These are phyloP conservation scores for Kockovaella imperatae DNA, from an alignment of 768 basidiomycete genomes.

Conservation along the genomic window DNA sequence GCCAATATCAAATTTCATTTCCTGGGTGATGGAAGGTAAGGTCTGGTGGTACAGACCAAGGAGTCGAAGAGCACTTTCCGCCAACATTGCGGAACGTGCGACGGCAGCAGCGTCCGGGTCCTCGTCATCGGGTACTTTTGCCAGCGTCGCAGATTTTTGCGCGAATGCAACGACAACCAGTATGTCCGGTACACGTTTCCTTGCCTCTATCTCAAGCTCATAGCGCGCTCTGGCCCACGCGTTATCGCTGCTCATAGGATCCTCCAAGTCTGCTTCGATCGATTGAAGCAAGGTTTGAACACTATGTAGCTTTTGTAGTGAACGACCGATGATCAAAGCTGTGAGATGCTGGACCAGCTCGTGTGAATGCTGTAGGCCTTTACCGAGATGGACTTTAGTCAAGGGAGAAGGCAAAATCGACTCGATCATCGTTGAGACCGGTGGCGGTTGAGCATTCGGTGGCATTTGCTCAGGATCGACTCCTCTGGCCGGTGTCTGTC, in stretches of 20 bases:
- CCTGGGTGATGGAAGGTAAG: constrained; percentile 64
- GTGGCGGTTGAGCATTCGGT: constrained; percentile 62
- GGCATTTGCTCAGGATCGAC: constrained; percentile 1
- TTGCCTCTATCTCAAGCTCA: constrained; percentile 68
- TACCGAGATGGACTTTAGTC: constrained; percentile 66
- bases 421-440: constrained; percentile 61
- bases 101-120: constrained; percentile 40
- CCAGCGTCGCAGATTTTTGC: constrained; percentile 50
- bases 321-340: constrained; percentile 67
- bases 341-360: constrained; percentile 78
- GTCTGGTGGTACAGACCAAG: constrained; percentile 78
- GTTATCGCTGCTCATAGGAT: constrained; percentile 55
- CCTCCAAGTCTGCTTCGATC: constrained; percentile 54
- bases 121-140: constrained; percentile 22
- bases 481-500: constrained; percentile 40
- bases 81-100: constrained; percentile 50
- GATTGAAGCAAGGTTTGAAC: constrained; percentile 52
- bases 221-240: constrained; percentile 57
- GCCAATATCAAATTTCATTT: constrained; percentile 77
- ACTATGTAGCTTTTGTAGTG: constrained; percentile 60
- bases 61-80: constrained; percentile 71
- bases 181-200: constrained; percentile 74
- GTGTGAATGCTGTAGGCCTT: constrained; percentile 65
- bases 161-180: constrained; percentile 77
- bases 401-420: constrained; percentile 69